Percentiles rank a stretch among this genome's conserved stretches.
These are phyloP conservation scores for Yamadazyma triangularis DNA, from an alignment of 1,139 yeast species.

Conservation along the genomic window DNA sequence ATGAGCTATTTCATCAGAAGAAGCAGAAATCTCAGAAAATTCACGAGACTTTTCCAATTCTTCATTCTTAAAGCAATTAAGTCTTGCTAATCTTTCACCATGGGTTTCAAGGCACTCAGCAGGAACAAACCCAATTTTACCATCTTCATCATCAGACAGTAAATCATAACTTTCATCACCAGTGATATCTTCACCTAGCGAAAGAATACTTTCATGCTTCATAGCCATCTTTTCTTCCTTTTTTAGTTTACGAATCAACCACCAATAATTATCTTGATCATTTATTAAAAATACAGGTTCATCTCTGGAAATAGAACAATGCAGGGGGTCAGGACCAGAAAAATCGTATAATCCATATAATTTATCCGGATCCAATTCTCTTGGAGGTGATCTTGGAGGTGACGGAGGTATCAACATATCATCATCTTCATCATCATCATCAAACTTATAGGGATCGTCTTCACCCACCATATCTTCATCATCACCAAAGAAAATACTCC, in stretches of 20 bases:
- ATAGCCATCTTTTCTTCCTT: constrained; percentile 27
- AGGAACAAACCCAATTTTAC: constrained; percentile 87
- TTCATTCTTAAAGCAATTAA: constrained; percentile 90
- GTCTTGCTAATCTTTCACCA: constrained; percentile 83
- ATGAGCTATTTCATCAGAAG: constrained; percentile 8
- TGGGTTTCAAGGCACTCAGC: constrained; percentile 94
- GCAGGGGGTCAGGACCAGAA: constrained; percentile 91
- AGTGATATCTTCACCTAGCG: constrained; percentile 11
- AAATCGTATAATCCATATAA: constrained; percentile 86
- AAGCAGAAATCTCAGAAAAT: constrained; percentile 7
- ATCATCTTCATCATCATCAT: constrained; percentile 15
- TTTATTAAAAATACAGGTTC: constrained; percentile 80
- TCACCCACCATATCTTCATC: constrained; percentile 5
- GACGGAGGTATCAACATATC: constrained; percentile 43
- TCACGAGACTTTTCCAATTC: constrained; percentile 47
- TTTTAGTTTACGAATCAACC: constrained; percentile 74
- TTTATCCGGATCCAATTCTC: constrained; percentile 78
- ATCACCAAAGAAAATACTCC: constrained; percentile 10
- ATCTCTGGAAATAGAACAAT: constrained; percentile 73
- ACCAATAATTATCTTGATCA: constrained; percentile 94
- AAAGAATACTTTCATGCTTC: constrained; percentile 4
- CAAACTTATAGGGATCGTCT: constrained; percentile 7
- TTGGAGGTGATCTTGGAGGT: constrained; percentile 78
- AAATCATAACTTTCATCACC: constrained; percentile 10
- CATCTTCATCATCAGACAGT: constrained; percentile 45